Evolutionary conservation across 2,329 filamentous ascomycete species (phyloP).

Genomic region (Cordyceps cicadae): DNA sequence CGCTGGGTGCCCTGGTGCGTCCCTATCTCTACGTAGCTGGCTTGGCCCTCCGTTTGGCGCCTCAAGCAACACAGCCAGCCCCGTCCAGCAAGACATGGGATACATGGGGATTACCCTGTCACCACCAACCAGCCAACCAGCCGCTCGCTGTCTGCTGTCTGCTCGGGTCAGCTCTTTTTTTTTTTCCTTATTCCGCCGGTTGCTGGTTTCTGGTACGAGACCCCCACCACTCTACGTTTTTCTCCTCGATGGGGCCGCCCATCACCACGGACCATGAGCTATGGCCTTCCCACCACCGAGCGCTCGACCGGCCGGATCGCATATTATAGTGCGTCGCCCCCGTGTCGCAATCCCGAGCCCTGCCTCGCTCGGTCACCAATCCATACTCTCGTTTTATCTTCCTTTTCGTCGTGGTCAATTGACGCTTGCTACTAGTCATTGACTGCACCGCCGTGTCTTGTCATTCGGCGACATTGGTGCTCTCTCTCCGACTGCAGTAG

Average conservation of each 20-base stretch:
- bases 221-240: neutral
- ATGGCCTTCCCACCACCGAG: neutral
- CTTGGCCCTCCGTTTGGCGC: neutral
- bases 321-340: neutral
- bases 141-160: too few relatives aligned
- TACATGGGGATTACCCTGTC: neutral
- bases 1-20: neutral
- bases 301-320: neutral
- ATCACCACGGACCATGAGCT: neutral
- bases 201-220: neutral
- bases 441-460: neutral
- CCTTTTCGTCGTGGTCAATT: neutral
- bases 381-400: constrained; percentile 4
- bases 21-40: neutral
- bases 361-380: neutral
- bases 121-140: too few relatives aligned
- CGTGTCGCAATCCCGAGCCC: neutral
- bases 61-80: neutral
- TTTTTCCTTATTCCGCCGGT: neutral
- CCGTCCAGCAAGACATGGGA: neutral
- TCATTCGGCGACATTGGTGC: neutral
- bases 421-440: neutral
- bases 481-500: neutral
- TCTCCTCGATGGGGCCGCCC: constrained; percentile 1
- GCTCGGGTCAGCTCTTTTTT: neutral